These are phyloP conservation scores for Cryphonectria naterciae DNA, from an alignment of 2,329 filamentous ascomycete species.

Conservation along the genomic window DNA sequence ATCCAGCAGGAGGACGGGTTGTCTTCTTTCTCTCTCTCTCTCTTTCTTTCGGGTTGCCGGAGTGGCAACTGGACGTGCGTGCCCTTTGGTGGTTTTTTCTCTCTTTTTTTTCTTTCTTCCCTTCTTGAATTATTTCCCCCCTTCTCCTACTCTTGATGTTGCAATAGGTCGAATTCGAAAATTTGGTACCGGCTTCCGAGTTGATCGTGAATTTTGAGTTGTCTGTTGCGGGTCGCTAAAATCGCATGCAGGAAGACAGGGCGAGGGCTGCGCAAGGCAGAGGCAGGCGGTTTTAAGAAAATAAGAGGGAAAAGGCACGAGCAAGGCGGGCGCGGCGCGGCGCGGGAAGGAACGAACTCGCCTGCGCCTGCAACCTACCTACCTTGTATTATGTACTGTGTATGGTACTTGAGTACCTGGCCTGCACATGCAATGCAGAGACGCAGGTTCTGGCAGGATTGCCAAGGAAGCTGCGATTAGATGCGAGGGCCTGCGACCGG, in stretches of 20 bases:
- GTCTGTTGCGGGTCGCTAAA: neutral
- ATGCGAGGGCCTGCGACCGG: conserved; percentile 3
- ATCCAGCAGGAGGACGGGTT: neutral
- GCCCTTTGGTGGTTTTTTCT: neutral
- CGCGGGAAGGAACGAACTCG: conserved; percentile 12
- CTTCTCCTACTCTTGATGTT: neutral
- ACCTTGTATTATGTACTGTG: too few relatives aligned
- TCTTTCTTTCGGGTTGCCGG: neutral
- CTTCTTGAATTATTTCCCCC: neutral
- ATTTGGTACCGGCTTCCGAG: neutral
- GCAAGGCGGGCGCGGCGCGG: neutral
- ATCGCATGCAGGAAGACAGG: conserved; percentile 6
- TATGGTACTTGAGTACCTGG: neutral
- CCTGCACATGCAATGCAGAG: neutral
- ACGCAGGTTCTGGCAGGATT: conserved; percentile 1
- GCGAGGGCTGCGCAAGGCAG: conserved; percentile 8
- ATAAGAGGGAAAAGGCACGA: conserved; percentile 10
- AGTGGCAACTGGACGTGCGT: neutral
- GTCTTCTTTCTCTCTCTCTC: neutral
- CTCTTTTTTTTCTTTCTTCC: neutral
- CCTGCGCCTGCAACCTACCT: neutral
- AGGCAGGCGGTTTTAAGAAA: conserved; percentile 13
- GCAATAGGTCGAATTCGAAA: neutral
- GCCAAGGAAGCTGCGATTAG: conserved; percentile 9
- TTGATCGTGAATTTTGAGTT: conserved; percentile 1